Percentiles rank a stretch among this genome's conserved stretches.
phyloP scores from a whole-genome alignment of 1,139 yeast species.

The Geotrichum europaeum region DNA sequence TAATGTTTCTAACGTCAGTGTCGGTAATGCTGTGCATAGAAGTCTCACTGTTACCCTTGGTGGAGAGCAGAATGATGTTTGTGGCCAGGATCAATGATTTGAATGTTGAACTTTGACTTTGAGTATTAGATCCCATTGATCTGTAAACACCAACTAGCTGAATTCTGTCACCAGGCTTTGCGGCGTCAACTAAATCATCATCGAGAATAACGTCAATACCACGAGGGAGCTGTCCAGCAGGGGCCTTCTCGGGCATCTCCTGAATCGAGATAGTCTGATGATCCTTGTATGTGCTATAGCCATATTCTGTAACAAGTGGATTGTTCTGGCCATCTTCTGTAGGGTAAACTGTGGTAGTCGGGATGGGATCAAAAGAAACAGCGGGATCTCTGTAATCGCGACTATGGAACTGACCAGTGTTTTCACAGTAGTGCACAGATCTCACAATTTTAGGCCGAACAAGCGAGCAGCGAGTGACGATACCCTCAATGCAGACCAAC shows the following conservation, averaged over 20 bases:
- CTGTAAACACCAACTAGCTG: constrained; percentile 93
- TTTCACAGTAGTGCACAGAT: constrained; percentile 90
- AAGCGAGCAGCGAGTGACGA: constrained; percentile 87
- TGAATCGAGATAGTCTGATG: constrained; percentile 92
- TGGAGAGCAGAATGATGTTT: constrained; percentile 82
- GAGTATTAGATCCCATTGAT: constrained; percentile 70
- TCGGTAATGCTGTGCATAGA: constrained; percentile 73
- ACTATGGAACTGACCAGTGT: constrained; percentile 76
- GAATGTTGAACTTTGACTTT: constrained; percentile 53
- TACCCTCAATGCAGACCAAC: constrained; percentile 87
- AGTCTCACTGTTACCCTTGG: constrained; percentile 75
- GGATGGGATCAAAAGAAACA: constrained; percentile 77
- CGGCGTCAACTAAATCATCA: constrained; percentile 86
- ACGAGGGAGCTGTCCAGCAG: constrained; percentile 96
- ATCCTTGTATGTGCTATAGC: constrained; percentile 86
- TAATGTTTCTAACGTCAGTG: constrained; percentile 79
- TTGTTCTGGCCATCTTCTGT: constrained; percentile 90
- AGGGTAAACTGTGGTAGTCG: constrained; percentile 86
- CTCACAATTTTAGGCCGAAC: constrained; percentile 89
- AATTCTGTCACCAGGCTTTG: constrained; percentile 95
- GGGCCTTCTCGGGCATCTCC: constrained; percentile 98
- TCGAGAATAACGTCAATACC: constrained; percentile 86
- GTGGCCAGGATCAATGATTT: constrained; percentile 78
- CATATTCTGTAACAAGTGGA: constrained; percentile 83
- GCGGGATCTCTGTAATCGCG: constrained; percentile 93